These are phyloP conservation scores for Leishmania turanica DNA, from an alignment of 208 protist species.

Conservation along the genomic window DNA sequence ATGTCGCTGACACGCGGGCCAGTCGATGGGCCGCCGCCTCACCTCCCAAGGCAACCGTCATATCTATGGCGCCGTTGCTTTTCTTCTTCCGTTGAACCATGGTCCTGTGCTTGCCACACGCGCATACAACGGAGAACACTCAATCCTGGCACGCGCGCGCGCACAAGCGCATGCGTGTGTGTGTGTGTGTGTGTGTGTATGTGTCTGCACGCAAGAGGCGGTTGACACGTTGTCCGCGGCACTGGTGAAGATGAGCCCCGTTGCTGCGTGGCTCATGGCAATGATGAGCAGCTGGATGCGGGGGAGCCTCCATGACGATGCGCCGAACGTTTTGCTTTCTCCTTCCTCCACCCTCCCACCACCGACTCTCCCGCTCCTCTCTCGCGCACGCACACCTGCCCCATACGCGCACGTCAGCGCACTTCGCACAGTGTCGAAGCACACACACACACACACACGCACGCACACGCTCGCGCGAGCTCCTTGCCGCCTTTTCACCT, in stretches of 20 bases:
- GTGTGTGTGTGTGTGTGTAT: not conserved
- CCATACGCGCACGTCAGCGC: not conserved
- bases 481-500: too few relatives aligned
- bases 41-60: not conserved
- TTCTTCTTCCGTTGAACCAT: constrained; percentile 2
- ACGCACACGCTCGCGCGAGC: not conserved
- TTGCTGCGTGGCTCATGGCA: not conserved
- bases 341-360: not conserved
- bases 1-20: not conserved
- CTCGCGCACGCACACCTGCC: not conserved
- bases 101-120: not conserved
- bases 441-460: not conserved
- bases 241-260: not conserved
- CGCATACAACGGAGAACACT: not conserved
- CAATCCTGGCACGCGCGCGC: not conserved
- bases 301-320: not conserved
- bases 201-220: not conserved
- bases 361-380: not conserved
- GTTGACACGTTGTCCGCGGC: not conserved
- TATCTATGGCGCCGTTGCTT: not conserved
- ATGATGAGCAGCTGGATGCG: not conserved
- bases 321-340: not conserved
- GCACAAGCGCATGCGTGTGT: too few relatives aligned
- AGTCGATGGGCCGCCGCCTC: not conserved
- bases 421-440: constrained; percentile 1